A percentile compares a stretch with the other conserved stretches of the same genome.
These are phyloP conservation scores for Monosporascus sp. DNA, from an alignment of 2,329 filamentous ascomycete genomes.

Conservation along the genomic window DNA sequence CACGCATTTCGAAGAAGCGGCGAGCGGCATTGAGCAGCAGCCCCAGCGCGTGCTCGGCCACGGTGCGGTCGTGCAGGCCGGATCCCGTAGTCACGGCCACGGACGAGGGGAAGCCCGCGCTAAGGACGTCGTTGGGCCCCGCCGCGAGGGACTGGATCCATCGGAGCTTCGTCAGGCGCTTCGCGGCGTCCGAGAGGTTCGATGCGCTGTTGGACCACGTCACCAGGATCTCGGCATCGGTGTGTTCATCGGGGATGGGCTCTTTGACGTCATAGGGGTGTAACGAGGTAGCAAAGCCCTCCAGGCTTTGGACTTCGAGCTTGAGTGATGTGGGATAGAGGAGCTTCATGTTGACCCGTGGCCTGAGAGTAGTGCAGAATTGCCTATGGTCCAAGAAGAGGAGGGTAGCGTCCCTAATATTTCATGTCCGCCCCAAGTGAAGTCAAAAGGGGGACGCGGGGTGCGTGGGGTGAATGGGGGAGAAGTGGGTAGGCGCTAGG, in stretches of 20 bases:
- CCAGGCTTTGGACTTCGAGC: slow-evolving; percentile 49
- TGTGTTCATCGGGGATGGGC: slow-evolving; percentile 50
- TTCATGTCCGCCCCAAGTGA: neutral
- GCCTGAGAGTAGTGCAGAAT: neutral
- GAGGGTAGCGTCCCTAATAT: neutral
- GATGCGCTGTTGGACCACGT: slow-evolving; percentile 56
- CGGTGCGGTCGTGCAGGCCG: slow-evolving; percentile 59
- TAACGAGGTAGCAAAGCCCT: slow-evolving; percentile 55
- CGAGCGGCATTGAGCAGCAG: slow-evolving; percentile 51
- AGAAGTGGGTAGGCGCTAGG: neutral
- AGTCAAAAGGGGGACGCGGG: neutral
- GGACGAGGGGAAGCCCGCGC: slow-evolving; percentile 50
- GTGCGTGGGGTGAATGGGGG: neutral
- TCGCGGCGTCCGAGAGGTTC: slow-evolving; percentile 55
- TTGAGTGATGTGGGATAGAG: slow-evolving; percentile 61
- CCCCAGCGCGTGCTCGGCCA: slow-evolving; percentile 60
- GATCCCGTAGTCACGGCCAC: slow-evolving; percentile 56
- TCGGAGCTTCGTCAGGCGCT: slow-evolving; percentile 49
- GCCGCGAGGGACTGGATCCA: slow-evolving; percentile 66
- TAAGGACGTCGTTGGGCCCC: slow-evolving; percentile 60
- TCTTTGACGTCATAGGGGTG: slow-evolving; percentile 55
- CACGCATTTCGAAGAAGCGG: slow-evolving; percentile 58
- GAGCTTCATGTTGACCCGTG: slow-evolving; percentile 49
- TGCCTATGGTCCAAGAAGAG: no score
- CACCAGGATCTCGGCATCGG: slow-evolving; percentile 56